Evolutionary conservation across 1,284 basidiomycete genomes (phyloP), one percentile per base, ranked within the genome.

Genomic region (Thecaphora thlaspeos): DNA sequence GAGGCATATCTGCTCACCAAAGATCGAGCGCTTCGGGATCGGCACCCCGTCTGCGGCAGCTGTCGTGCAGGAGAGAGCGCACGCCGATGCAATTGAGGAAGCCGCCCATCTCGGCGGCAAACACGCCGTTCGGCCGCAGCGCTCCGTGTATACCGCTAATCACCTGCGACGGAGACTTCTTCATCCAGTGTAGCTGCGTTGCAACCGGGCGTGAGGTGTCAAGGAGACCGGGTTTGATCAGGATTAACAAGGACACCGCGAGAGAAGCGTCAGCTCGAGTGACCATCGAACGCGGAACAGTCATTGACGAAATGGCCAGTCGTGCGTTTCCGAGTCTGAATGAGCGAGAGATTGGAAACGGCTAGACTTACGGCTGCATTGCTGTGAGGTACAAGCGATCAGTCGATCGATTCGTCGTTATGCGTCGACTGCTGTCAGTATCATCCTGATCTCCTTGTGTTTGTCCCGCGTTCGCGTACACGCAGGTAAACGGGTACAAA

Each of bases 151-250:
- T 21, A 32, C 50, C 47, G 0, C 19, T 11, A 2, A 60, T 30
- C 18, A 64, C 57, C 9, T 37, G 22, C 0, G 21, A 15, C 0
- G 61, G 61, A 3, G 44, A 38, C 2, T 34, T 44, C 34, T 60
- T 64, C 57, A 64, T 60, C 61, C 61, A 64, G 51, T 64, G 61
- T 32, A 64, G 46, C 39, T 40, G 39, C n/a, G n/a, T n/a, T n/a
- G n/a, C n/a, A n/a, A n/a, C n/a, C n/a, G n/a, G n/a, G n/a, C n/a
- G n/a, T n/a, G n/a, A n/a, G n/a, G n/a, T n/a, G n/a, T n/a, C n/a
- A n/a, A n/a, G n/a, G n/a, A n/a, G n/a, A n/a, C n/a, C n/a, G n/a
- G n/a, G n/a, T n/a, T n/a, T n/a, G n/a, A n/a, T n/a, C n/a, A n/a
- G n/a, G n/a, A n/a, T n/a, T n/a, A n/a, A n/a, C n/a, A n/a, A n/a